Evolutionary conservation across 495 filamentous ascomycete genomes (phyloP), one percentile per base, ranked within the genome.

Genomic region (Tetracladium marchalianum): DNA sequence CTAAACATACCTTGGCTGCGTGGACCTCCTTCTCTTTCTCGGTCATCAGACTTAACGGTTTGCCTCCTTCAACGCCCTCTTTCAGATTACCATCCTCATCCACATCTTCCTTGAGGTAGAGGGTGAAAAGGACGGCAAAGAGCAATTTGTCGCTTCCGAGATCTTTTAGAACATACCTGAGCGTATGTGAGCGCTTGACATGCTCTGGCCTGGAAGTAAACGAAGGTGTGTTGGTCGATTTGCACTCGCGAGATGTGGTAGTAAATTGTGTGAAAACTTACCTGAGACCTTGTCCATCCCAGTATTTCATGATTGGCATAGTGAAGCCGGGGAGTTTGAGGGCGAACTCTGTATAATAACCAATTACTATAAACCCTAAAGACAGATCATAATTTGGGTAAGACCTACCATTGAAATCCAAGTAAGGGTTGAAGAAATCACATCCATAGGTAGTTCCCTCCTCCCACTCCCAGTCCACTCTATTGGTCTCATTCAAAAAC

Each of bases 371-470:
- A 18, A 42, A 24, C 24, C 42, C n/a, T 35, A 49, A 18, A 11
- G 7, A 13, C 18, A 13, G 11, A 13, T 16, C 10, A 13, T 19
- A 16, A 19, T 38, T 41, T 31, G 34, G 12, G 36, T 15, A 16
- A 39, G 37, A 63, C 65, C 41, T 49, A 81, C 79, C 72, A 58
- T 78, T 80, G 56, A 96, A 94, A 60, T 89, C 84, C 35, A 98
- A 59, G 68, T 90, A 95, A n/a, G 81, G 79, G 58, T 95, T 96
- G 54, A 80, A 92, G 63, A 98, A 96, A 63, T 96, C 90, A 36
- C 77, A 73, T 22, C 69, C 63, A 61, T 94, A 95, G 39, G 72
- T 65, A 49, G 62, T 56, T 2, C 66, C 75, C 40, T 64, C 70
- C 54, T 68, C 64, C 56, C 69, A 78, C 39, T 63, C 52, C 65